Percentiles rank a stretch among this genome's conserved stretches.
phyloP scores from a whole-genome alignment of 192 early-diverging fungal species.

The Umbelopsis vinacea region DNA sequence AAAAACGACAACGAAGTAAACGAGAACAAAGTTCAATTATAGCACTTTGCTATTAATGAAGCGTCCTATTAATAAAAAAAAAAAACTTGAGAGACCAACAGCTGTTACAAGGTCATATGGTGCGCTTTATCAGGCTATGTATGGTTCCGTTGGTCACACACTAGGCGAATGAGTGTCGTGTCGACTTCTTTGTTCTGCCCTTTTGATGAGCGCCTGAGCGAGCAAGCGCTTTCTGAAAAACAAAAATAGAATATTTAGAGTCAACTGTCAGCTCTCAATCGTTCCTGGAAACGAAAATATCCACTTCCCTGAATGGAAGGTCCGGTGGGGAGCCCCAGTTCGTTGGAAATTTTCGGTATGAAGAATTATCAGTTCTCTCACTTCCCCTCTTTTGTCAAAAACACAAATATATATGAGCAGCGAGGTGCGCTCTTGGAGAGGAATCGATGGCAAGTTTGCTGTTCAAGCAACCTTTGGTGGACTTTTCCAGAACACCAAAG shows the following conservation, averaged over 20 bases:
- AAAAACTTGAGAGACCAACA: too few species aligned
- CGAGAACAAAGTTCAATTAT: not conserved
- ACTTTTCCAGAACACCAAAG: slow-evolving; percentile 23
- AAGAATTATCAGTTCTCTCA: not conserved
- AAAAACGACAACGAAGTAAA: slow-evolving; percentile 9
- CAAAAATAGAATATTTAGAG: not conserved
- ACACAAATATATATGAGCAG: slow-evolving; percentile 1
- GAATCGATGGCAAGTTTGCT: slow-evolving; percentile 16
- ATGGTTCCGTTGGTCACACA: too few species aligned
- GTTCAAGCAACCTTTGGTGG: slow-evolving; percentile 22
- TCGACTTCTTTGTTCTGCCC: too few species aligned
- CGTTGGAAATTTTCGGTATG: not conserved
- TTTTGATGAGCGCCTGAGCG: too few species aligned
- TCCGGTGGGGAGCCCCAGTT: not conserved
- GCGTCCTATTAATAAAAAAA: too few species aligned
- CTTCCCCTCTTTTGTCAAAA: not conserved
- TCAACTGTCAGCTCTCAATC: not conserved
- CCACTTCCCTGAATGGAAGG: not conserved
- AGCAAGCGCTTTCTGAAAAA: too few species aligned
- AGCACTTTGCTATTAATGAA: too few species aligned
- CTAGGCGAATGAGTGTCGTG: too few species aligned
- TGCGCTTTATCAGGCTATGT: too few species aligned
- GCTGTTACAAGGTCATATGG: too few species aligned
- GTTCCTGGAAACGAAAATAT: not conserved
- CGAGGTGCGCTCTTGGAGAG: slow-evolving; percentile 13